Conservation (phyloP, 2,329 filamentous ascomycete species). For the Hypoxylon sp. region DNA sequence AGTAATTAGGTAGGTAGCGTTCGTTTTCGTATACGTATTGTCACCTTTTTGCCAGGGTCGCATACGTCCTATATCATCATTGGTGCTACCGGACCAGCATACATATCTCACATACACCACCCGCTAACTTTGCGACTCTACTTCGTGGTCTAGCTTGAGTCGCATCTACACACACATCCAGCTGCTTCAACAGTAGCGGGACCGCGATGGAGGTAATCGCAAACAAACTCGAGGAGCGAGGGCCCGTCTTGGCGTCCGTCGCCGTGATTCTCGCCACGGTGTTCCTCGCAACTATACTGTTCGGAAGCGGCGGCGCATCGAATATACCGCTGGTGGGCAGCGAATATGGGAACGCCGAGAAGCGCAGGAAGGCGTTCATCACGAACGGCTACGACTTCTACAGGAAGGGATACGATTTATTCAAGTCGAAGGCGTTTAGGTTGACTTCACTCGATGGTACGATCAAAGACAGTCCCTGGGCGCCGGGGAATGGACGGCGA, state of each 20-base stretch:
- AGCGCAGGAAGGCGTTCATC: slow-evolving; percentile 45
- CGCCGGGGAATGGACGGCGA: neutral
- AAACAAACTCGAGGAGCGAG: slow-evolving; percentile 33
- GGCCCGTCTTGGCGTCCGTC: slow-evolving; percentile 33
- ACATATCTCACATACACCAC: slow-evolving; percentile 7
- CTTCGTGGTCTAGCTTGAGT: neutral
- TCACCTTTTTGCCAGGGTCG: slow-evolving; percentile 2
- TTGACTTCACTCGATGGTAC: slow-evolving; percentile 46
- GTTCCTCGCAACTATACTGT: slow-evolving; percentile 24
- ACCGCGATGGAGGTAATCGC: slow-evolving; percentile 30
- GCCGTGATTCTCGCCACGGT: slow-evolving; percentile 30
- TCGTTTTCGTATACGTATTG: slow-evolving; percentile 26
- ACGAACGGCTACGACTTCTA: slow-evolving; percentile 41
- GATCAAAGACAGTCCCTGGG: neutral
- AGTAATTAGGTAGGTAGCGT: neutral
- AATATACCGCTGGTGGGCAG: slow-evolving; percentile 43
- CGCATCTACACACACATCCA: neutral
- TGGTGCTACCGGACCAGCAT: neutral
- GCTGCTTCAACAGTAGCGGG: neutral
- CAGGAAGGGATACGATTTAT: slow-evolving; percentile 43
- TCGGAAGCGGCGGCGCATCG: slow-evolving; percentile 38
- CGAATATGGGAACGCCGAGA: slow-evolving; percentile 40
- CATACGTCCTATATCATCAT: neutral
- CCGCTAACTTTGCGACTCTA: neutral
- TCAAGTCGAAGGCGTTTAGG: slow-evolving; percentile 41